Conservation (phyloP, 106 monocot genomes). For the Chionographis japonica region DNA sequence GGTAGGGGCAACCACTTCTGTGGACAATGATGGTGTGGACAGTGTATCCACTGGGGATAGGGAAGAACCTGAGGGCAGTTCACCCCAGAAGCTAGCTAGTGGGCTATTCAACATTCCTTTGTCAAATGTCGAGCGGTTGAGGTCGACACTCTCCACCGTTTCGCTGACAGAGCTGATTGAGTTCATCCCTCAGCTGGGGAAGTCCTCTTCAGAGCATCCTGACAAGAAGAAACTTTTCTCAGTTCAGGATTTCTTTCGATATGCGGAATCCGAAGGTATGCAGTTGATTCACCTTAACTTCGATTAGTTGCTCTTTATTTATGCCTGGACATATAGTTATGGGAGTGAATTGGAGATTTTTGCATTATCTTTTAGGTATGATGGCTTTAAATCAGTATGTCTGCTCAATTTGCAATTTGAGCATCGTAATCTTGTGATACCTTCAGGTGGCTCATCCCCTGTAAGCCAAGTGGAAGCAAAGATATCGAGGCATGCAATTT, state of each 20-base stretch:
- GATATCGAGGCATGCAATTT: no score
- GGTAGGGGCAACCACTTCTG: conserved; percentile 13
- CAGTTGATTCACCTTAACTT: neutral
- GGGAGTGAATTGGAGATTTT: no score
- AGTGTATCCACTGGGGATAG: conserved; percentile 6
- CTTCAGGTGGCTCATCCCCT: no score
- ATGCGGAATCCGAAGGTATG: conserved; percentile 65
- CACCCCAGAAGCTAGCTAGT: conserved; percentile 29
- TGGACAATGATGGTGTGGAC: conserved; percentile 17
- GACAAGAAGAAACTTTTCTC: conserved; percentile 82
- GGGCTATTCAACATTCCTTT: conserved; percentile 66
- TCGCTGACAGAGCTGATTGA: conserved; percentile 59
- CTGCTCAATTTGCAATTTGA: no score
- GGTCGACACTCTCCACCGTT: conserved; percentile 49
- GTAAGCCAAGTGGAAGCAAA: no score
- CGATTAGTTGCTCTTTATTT: no score
- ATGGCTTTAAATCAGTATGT: no score
- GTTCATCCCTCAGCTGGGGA: conserved; percentile 49
- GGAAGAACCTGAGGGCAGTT: conserved; percentile 30
- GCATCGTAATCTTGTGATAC: no score
- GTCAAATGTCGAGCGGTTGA: conserved; percentile 67
- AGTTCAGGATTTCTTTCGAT: conserved; percentile 76
- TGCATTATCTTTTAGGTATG: no score
- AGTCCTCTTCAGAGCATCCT: conserved; percentile 49
- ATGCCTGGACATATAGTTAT: no score